Conservation (phyloP, 352 stramenopile genomes). For the Globisporangium cylindrosporum region DNA sequence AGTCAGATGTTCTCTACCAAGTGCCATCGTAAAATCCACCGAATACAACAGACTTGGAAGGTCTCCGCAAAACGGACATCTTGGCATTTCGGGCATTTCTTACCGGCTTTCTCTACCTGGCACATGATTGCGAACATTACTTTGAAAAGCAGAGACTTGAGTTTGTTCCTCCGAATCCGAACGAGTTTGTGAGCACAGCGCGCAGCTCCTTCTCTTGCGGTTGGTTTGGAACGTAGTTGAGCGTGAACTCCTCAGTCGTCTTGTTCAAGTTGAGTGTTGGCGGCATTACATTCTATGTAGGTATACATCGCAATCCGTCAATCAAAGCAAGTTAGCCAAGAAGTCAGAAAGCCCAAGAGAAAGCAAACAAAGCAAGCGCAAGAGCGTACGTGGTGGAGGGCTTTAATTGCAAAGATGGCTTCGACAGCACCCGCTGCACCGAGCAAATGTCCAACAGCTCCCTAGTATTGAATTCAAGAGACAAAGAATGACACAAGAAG, state of each 20-base stretch:
- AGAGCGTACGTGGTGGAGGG: conserved; percentile 76
- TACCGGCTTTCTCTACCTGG: background rate
- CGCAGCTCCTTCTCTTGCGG: conserved; percentile 73
- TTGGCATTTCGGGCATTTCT: background rate
- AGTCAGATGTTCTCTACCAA: conserved; percentile 25
- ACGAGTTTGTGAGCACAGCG: conserved; percentile 93
- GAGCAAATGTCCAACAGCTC: conserved; percentile 93
- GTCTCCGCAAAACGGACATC: background rate
- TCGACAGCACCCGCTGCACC: conserved; percentile 96
- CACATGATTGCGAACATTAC: conserved; percentile 18
- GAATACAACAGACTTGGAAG: background rate
- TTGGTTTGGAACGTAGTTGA: conserved; percentile 79
- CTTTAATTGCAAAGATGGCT: conserved; percentile 93
- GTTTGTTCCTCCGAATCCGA: conserved; percentile 98
- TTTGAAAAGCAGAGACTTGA: conserved; percentile 79
- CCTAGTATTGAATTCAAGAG: conserved; percentile 41
- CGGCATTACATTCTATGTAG: conserved; percentile 80
- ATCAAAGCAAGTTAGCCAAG: background rate
- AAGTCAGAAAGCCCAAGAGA: background rate
- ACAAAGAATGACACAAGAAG: background rate
- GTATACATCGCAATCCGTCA: background rate
- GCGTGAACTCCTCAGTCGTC: conserved; percentile 69
- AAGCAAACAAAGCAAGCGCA: background rate
- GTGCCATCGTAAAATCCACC: conserved; percentile 22
- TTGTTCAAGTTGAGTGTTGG: conserved; percentile 93